A percentile compares a stretch with the other conserved stretches of the same genome.
These are phyloP conservation scores for Grigorovia yakushimaensis DNA, from an alignment of 805 yeast species.

Conservation along the genomic window DNA sequence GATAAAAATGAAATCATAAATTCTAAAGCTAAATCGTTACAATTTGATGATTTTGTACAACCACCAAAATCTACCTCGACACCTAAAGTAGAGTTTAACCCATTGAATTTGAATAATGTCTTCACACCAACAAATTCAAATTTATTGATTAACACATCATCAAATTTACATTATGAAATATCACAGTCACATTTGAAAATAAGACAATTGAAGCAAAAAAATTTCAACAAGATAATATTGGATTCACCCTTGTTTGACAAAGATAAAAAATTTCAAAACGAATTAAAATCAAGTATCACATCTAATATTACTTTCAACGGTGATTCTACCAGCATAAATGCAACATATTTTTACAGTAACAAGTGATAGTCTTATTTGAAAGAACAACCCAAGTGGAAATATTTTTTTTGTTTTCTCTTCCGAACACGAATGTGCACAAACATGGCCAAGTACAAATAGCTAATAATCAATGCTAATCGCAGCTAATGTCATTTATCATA, in stretches of 20 bases:
- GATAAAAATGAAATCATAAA: not conserved
- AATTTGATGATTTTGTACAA: conserved; percentile 21
- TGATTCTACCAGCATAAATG: not conserved
- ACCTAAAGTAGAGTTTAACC: conserved; percentile 8
- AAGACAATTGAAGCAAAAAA: not conserved
- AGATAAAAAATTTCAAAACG: not conserved
- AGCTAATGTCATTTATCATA: too few relatives aligned
- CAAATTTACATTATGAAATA: not conserved
- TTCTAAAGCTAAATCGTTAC: conserved; percentile 10
- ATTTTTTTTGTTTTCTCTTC: too few relatives aligned
- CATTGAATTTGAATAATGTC: not conserved
- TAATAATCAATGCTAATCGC: too few relatives aligned
- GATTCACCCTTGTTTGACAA: not conserved
- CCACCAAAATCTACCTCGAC: conserved; percentile 27
- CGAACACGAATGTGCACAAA: too few relatives aligned
- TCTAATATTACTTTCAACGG: not conserved
- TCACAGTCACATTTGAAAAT: not conserved
- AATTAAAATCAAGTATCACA: not conserved
- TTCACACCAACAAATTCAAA: not conserved
- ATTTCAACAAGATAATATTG: not conserved
- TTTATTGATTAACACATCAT: not conserved
- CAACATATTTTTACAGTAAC: not conserved
- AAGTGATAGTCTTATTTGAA: too few relatives aligned
- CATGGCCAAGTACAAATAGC: too few relatives aligned
- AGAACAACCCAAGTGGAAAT: too few relatives aligned